Evolutionary conservation across 768 basidiomycete species (phyloP).

Genomic region (Boletus vermiculosoides): DNA sequence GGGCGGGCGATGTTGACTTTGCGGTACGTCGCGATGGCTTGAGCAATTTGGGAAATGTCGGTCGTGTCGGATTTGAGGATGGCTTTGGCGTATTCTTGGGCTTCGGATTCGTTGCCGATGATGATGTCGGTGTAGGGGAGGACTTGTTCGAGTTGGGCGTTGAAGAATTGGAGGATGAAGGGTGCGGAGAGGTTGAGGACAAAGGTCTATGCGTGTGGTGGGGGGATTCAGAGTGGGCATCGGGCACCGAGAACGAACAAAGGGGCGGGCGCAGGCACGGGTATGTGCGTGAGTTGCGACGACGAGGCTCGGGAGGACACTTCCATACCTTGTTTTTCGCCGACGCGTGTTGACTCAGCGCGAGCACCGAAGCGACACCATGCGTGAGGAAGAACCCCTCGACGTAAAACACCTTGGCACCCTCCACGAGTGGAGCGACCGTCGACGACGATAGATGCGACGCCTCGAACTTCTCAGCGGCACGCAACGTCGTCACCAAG

Average conservation of each 20-base stretch:
- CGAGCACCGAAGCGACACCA: constrained; percentile 67
- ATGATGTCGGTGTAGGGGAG: constrained; percentile 84
- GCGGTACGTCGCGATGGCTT: constrained; percentile 66
- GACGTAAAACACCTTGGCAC: constrained; percentile 87
- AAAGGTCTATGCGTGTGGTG: constrained; percentile 62
- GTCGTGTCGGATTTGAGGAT: constrained; percentile 66
- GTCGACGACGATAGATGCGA: constrained; percentile 74
- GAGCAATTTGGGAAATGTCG: constrained; percentile 67
- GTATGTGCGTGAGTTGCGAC: neutral
- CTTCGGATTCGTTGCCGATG: constrained; percentile 97
- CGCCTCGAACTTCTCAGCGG: constrained; percentile 86
- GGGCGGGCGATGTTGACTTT: constrained; percentile 84
- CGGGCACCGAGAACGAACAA: neutral
- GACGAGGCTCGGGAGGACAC: neutral
- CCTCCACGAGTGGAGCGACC: constrained; percentile 74
- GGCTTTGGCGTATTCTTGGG: constrained; percentile 78
- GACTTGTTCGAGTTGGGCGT: constrained; percentile 72
- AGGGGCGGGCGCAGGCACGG: too few relatives aligned
- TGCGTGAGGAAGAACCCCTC: constrained; percentile 98
- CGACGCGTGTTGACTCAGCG: constrained; percentile 77
- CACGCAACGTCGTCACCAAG: constrained; percentile 86
- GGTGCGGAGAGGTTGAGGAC: constrained; percentile 94
- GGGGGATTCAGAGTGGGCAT: neutral
- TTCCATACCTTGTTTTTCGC: constrained; percentile 64
- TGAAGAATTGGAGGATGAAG: constrained; percentile 95